Evolutionary conservation across 108 stramenopile genomes (phyloP).

Genomic region (Poteriospumella lacustris): DNA sequence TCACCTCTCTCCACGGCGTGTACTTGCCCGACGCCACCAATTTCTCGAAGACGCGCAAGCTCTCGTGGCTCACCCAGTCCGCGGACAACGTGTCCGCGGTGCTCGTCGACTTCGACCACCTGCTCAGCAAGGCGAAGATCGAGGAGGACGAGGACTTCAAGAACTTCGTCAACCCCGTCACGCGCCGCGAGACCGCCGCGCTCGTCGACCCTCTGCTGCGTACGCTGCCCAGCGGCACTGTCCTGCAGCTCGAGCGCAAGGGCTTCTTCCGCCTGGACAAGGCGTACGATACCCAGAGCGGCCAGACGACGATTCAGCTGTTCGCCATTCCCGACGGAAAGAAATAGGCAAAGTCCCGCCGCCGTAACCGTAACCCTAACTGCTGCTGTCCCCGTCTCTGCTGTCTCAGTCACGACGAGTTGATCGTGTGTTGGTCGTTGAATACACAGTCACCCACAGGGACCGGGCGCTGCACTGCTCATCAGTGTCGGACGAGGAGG

Average conservation of each 20-base stretch:
- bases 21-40: slow-evolving; percentile 76
- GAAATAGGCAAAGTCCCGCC: slow-evolving; percentile 48
- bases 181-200: slow-evolving; percentile 50
- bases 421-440: too few relatives aligned
- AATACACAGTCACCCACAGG: too few relatives aligned
- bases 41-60: slow-evolving; percentile 56
- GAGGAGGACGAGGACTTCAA: slow-evolving; percentile 92
- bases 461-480: too few relatives aligned
- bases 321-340: slow-evolving; percentile 97
- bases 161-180: slow-evolving; percentile 81
- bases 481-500: too few relatives aligned
- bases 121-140: slow-evolving; percentile 84
- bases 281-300: slow-evolving; percentile 53
- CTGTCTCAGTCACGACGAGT: too few relatives aligned
- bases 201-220: slow-evolving; percentile 50
- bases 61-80: slow-evolving; percentile 78
- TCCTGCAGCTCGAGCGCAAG: slow-evolving; percentile 94
- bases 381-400: too few relatives aligned
- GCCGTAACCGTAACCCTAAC: too few relatives aligned
- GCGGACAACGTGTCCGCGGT: slow-evolving; percentile 51
- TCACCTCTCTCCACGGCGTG: slow-evolving; percentile 51
- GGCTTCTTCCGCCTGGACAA: slow-evolving; percentile 89
- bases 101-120: slow-evolving; percentile 90
- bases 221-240: slow-evolving; percentile 57
- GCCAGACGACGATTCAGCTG: slow-evolving; percentile 57